A percentile compares a stretch with the other conserved stretches of the same genome.
Evolutionary conservation across 345 rosid genomes (phyloP).

Genomic region (Hevea brasiliensis): DNA sequence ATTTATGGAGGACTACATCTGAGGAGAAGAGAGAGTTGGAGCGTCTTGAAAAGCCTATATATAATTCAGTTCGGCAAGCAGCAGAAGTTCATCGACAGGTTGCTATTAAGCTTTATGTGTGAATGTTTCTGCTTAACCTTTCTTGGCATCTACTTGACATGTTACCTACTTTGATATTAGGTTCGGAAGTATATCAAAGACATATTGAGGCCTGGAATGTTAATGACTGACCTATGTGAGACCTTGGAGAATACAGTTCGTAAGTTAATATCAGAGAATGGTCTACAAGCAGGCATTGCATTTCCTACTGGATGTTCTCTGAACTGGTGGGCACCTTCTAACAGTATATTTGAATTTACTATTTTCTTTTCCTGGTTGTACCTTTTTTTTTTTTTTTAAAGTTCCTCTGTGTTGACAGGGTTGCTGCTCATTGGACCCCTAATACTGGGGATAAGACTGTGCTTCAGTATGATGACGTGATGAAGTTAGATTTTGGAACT

Average conservation of each 20-base stretch:
- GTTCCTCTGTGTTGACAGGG: slow-evolving; percentile 46
- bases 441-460: slow-evolving; percentile 94
- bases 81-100: slow-evolving; percentile 99
- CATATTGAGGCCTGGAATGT: slow-evolving; percentile 87
- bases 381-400: slow-evolving; percentile 14
- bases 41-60: slow-evolving; percentile 78
- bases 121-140: neutral
- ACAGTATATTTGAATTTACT: neutral
- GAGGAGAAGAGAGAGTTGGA: slow-evolving; percentile 96
- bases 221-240: slow-evolving; percentile 91
- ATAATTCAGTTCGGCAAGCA: slow-evolving; percentile 90
- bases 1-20: slow-evolving; percentile 90
- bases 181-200: slow-evolving; percentile 79
- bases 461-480: slow-evolving; percentile 92
- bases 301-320: slow-evolving; percentile 98
- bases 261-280: slow-evolving; percentile 84
- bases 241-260: slow-evolving; percentile 87
- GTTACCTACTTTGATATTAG: slow-evolving; percentile 31
- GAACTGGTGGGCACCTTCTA: slow-evolving; percentile 54
- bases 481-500: slow-evolving; percentile 97
- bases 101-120: slow-evolving; percentile 1
- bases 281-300: slow-evolving; percentile 95
- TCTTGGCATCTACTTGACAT: slow-evolving; percentile 11
- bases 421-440: slow-evolving; percentile 99
- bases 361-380: slow-evolving; percentile 8